Conservation (phyloP, 2,329 filamentous ascomycete genomes). For the Cladosporium austrohemisphaericum region DNA sequence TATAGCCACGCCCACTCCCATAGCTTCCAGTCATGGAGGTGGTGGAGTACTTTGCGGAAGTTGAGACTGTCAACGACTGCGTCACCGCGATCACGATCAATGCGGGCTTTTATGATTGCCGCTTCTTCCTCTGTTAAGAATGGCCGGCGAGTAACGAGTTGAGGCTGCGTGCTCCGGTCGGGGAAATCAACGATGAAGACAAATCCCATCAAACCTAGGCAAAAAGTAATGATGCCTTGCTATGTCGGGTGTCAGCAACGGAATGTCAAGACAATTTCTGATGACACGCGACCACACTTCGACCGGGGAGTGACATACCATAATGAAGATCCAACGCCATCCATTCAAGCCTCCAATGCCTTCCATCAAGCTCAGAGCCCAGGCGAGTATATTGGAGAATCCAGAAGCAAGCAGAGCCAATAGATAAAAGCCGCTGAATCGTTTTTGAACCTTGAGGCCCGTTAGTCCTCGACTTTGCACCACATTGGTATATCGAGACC, state of each 20-base stretch:
- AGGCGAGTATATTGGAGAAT: constrained; percentile 43
- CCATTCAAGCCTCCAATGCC: constrained; percentile 39
- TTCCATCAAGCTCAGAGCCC: constrained; percentile 37
- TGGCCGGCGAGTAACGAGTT: constrained; percentile 17
- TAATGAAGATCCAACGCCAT: constrained; percentile 49
- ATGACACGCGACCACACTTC: too few species aligned
- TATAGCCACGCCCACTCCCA: constrained; percentile 54
- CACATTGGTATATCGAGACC: too few species aligned
- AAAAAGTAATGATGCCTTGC: constrained; percentile 22
- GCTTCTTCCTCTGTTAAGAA: constrained; percentile 20
- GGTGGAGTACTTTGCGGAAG: constrained; percentile 44
- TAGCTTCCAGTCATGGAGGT: constrained; percentile 48
- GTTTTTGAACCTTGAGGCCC: too few species aligned
- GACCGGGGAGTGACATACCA: too few species aligned
- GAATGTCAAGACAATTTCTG: background rate
- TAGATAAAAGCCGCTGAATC: constrained; percentile 45
- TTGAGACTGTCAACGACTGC: constrained; percentile 11
- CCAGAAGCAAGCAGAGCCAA: constrained; percentile 48
- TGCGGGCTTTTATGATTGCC: constrained; percentile 14
- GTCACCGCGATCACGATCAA: constrained; percentile 17
- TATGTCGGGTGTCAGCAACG: background rate
- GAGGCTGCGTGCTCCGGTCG: constrained; percentile 22
- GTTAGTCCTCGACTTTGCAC: too few species aligned
- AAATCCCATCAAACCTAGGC: constrained; percentile 5
- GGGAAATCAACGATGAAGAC: constrained; percentile 19